A percentile compares a stretch with the other conserved stretches of the same genome.
phyloP scores from a whole-genome alignment of 169 alveolate species.

The Eimeria mitis region DNA sequence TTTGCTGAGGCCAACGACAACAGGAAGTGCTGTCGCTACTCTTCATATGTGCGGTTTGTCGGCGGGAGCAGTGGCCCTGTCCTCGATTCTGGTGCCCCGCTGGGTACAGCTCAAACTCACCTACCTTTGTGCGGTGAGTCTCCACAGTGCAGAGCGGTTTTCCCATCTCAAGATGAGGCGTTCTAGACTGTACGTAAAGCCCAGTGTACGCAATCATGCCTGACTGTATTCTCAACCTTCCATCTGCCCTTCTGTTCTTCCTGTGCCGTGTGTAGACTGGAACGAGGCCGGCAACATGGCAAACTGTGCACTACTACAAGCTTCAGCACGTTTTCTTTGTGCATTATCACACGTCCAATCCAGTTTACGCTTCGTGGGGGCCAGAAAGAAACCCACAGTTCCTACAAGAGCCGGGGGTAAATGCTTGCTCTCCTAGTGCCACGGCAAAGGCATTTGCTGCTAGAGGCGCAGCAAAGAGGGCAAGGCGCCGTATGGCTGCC shows the following conservation, averaged over 20 bases:
- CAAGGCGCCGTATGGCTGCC: slow-evolving; percentile 73
- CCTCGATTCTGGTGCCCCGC: slow-evolving; percentile 46
- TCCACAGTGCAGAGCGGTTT: neutral
- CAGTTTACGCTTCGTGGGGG: slow-evolving; percentile 75
- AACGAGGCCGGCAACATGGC: slow-evolving; percentile 50
- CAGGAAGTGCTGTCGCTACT: slow-evolving; percentile 23
- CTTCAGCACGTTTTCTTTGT: slow-evolving; percentile 79
- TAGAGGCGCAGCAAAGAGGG: slow-evolving; percentile 62
- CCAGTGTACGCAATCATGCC: neutral
- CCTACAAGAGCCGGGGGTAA: slow-evolving; percentile 60
- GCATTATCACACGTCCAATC: slow-evolving; percentile 72
- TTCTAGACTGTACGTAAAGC: neutral
- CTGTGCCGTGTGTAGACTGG: slow-evolving; percentile 22
- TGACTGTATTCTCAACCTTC: neutral
- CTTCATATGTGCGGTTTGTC: slow-evolving; percentile 9
- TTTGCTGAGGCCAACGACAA: slow-evolving; percentile 62
- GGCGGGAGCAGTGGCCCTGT: slow-evolving; percentile 29
- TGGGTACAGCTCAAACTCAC: slow-evolving; percentile 60
- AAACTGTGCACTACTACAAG: slow-evolving; percentile 72
- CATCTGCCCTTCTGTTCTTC: neutral
- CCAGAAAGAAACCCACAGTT: slow-evolving; percentile 46
- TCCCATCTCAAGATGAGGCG: neutral
- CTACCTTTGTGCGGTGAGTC: slow-evolving; percentile 46
- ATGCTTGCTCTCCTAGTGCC: slow-evolving; percentile 5
- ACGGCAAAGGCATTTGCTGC: slow-evolving; percentile 73